Percentiles rank a stretch among this genome's conserved stretches.
These are phyloP conservation scores for Zalaria obscura DNA, from an alignment of 2,329 filamentous ascomycete species.

Conservation along the genomic window DNA sequence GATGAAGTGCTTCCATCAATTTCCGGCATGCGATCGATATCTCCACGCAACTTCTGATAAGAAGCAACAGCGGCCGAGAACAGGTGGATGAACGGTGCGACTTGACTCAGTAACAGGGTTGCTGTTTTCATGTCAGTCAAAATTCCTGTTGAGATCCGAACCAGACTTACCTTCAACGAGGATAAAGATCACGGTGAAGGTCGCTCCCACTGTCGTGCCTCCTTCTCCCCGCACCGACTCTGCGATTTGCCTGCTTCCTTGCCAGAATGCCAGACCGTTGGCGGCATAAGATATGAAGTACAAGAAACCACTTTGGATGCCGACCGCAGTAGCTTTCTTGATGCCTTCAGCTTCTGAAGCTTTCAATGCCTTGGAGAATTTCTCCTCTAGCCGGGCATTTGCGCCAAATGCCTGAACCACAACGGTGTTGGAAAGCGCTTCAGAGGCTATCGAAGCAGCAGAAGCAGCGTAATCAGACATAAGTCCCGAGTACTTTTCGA, in stretches of 20 bases:
- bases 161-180: slow-evolving; percentile 32
- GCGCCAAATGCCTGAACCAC: slow-evolving; percentile 53
- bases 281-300: slow-evolving; percentile 56
- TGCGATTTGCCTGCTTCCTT: slow-evolving; percentile 44
- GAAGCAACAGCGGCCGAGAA: slow-evolving; percentile 37
- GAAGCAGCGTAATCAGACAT: slow-evolving; percentile 40
- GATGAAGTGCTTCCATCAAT: slow-evolving; percentile 22
- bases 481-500: slow-evolving; percentile 35
- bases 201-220: slow-evolving; percentile 27
- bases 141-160: background rate
- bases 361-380: slow-evolving; percentile 40
- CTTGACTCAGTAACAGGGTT: slow-evolving; percentile 30
- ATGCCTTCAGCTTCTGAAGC: slow-evolving; percentile 37
- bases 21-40: slow-evolving; percentile 36
- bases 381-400: slow-evolving; percentile 42
- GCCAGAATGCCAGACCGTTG: slow-evolving; percentile 55
- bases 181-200: slow-evolving; percentile 42
- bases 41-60: slow-evolving; percentile 42
- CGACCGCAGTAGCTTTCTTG: slow-evolving; percentile 43
- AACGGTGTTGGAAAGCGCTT: slow-evolving; percentile 44
- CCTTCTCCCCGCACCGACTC: slow-evolving; percentile 21
- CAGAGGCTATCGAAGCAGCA: slow-evolving; percentile 49
- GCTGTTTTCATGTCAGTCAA: slow-evolving; percentile 13
- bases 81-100: slow-evolving; percentile 34
- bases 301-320: slow-evolving; percentile 43